Conservation (phyloP, 2,329 filamentous ascomycete genomes). For the Xylaria sp. region DNA sequence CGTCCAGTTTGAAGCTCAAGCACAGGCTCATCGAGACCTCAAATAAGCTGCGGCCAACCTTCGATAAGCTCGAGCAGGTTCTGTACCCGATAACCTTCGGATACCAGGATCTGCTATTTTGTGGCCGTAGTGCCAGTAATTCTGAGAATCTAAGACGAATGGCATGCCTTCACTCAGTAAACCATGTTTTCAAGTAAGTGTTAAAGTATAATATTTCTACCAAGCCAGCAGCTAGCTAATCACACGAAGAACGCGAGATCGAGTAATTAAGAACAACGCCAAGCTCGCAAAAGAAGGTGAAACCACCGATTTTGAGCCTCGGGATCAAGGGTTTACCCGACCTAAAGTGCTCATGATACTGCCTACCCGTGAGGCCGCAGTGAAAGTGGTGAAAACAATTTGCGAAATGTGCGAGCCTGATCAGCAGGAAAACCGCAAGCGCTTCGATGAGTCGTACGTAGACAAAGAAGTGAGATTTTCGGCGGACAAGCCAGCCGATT, state of each 20-base stretch:
- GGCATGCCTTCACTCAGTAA: constrained; percentile 84
- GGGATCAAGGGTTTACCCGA: constrained; percentile 94
- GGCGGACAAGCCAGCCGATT: constrained; percentile 83
- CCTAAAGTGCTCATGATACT: constrained; percentile 93
- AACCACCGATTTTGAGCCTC: constrained; percentile 74
- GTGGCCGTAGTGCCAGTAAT: constrained; percentile 75
- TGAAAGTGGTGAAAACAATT: constrained; percentile 80
- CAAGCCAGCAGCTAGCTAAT: constrained; percentile 8
- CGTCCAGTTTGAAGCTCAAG: constrained; percentile 72
- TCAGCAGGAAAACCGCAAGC: constrained; percentile 93
- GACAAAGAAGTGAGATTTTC: constrained; percentile 75
- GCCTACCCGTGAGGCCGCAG: constrained; percentile 88
- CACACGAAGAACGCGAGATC: constrained; percentile 76
- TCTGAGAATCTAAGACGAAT: constrained; percentile 76
- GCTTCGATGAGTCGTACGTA: constrained; percentile 86
- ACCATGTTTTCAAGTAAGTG: constrained; percentile 86
- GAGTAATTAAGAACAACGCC: constrained; percentile 91
- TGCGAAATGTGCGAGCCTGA: constrained; percentile 81
- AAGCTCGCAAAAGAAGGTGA: constrained; percentile 75
- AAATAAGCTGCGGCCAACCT: constrained; percentile 62
- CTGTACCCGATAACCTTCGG: constrained; percentile 80
- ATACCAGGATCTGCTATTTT: constrained; percentile 84
- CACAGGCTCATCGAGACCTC: constrained; percentile 71
- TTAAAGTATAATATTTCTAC: neutral
- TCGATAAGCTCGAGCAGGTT: constrained; percentile 71